phyloP scores from a whole-genome alignment of 768 basidiomycete genomes.

The Pulveroboletus sp. region DNA sequence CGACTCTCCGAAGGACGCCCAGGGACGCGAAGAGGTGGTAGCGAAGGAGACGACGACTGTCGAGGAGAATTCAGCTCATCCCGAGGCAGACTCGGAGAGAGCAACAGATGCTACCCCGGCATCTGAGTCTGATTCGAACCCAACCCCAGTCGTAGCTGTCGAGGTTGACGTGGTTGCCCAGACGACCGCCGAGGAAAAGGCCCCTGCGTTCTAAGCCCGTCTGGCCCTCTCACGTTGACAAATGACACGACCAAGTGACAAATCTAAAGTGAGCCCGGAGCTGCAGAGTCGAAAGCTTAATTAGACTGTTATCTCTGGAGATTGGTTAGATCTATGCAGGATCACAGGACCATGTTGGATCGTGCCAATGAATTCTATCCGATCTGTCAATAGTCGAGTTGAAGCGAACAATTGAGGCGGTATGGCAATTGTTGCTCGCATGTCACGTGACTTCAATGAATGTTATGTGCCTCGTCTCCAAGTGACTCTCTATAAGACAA shows the following conservation, averaged over 20 bases:
- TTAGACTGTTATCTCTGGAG: background rate
- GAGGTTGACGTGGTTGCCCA: constrained; percentile 2
- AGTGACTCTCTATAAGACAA: background rate
- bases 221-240: background rate
- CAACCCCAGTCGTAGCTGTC: background rate
- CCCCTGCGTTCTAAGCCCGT: constrained; percentile 16
- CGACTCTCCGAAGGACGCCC: constrained; percentile 33
- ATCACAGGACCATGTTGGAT: background rate
- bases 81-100: background rate
- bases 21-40: constrained; percentile 24
- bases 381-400: background rate
- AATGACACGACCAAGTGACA: constrained; percentile 4
- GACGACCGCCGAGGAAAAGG: constrained; percentile 6
- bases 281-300: constrained; percentile 10
- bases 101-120: background rate
- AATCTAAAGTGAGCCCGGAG: background rate
- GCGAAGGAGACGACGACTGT: constrained; percentile 4
- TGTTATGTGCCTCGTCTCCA: background rate
- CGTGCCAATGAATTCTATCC: background rate
- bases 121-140: constrained; percentile 1
- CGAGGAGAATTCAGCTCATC: background rate
- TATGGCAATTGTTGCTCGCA: background rate
- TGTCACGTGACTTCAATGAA: background rate
- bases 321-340: constrained; percentile 10
- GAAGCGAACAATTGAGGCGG: background rate